Evolutionary conservation across 345 rosid species (phyloP).

Genomic region (Melastoma malabathricum): DNA sequence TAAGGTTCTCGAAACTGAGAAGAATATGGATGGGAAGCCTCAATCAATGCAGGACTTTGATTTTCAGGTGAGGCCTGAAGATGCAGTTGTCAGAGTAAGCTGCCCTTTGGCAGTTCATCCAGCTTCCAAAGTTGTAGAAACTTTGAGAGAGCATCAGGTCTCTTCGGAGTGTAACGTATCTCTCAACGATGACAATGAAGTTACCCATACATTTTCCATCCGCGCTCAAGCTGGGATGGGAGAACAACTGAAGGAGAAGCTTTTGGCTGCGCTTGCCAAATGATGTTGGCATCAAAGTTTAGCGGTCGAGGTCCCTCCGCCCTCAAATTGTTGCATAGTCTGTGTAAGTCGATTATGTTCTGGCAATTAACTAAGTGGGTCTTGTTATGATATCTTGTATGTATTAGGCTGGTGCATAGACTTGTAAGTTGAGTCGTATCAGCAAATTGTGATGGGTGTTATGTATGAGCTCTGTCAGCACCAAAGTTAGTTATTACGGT

Average conservation of each 20-base stretch:
- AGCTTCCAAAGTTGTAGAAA: constrained; percentile 39
- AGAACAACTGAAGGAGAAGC: constrained; percentile 77
- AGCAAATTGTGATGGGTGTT: no score
- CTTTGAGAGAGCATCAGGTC: constrained; percentile 57
- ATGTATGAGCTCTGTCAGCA: no score
- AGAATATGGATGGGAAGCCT: constrained; percentile 37
- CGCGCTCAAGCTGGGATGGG: constrained; percentile 55
- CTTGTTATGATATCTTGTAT: no score
- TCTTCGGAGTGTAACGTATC: constrained; percentile 55
- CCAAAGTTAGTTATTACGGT: no score
- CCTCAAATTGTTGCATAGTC: no score
- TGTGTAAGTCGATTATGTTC: no score
- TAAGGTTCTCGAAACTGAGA: constrained; percentile 64
- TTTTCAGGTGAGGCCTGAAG: constrained; percentile 61
- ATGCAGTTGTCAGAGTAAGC: constrained; percentile 55
- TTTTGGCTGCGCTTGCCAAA: constrained; percentile 41
- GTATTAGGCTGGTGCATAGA: no score
- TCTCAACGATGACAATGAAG: constrained; percentile 37
- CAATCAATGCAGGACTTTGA: constrained; percentile 45
- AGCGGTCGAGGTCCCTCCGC: no score
- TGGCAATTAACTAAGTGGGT: no score
- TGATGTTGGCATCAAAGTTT: constrained; percentile 8
- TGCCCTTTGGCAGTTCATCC: constrained; percentile 78
- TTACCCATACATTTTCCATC: constrained; percentile 66
- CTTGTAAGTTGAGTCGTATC: no score